phyloP scores from a whole-genome alignment of 495 filamentous ascomycete genomes.

The Viridothelium virens region DNA sequence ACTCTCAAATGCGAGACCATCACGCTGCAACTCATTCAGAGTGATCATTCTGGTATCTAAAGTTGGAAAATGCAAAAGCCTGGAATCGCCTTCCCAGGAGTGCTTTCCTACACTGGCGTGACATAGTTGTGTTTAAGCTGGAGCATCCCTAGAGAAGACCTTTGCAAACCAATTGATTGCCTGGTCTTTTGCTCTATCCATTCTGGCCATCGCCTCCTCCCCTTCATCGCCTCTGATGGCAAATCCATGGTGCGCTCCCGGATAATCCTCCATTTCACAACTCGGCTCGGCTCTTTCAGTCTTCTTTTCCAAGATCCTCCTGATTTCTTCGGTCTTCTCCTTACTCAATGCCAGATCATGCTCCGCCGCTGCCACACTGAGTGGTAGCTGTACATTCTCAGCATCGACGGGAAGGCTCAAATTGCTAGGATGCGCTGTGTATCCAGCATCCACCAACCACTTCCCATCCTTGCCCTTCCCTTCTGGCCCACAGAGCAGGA shows the following conservation, averaged over 20 bases:
- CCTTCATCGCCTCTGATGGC: slow-evolving; percentile 44
- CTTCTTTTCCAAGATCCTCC: slow-evolving; percentile 40
- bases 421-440: slow-evolving; percentile 49
- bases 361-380: slow-evolving; percentile 50
- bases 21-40: no score
- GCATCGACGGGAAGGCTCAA: slow-evolving; percentile 49
- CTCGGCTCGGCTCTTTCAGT: slow-evolving; percentile 31
- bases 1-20: no score
- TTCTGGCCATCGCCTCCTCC: slow-evolving; percentile 39
- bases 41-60: no score
- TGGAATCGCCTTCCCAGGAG: neutral
- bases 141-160: slow-evolving; percentile 25
- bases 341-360: slow-evolving; percentile 41
- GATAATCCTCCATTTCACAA: slow-evolving; percentile 46
- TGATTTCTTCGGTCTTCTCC: slow-evolving; percentile 38
- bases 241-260: slow-evolving; percentile 56
- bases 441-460: slow-evolving; percentile 44
- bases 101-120: neutral
- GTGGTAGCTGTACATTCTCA: slow-evolving; percentile 43
- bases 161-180: slow-evolving; percentile 50
- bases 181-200: slow-evolving; percentile 44
- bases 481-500: slow-evolving; percentile 22
- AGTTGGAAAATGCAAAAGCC: neutral
- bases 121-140: neutral
- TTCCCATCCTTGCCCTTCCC: slow-evolving; percentile 27